These are phyloP conservation scores for Copromyces sp. DNA, from an alignment of 495 filamentous ascomycete species.

Conservation along the genomic window DNA sequence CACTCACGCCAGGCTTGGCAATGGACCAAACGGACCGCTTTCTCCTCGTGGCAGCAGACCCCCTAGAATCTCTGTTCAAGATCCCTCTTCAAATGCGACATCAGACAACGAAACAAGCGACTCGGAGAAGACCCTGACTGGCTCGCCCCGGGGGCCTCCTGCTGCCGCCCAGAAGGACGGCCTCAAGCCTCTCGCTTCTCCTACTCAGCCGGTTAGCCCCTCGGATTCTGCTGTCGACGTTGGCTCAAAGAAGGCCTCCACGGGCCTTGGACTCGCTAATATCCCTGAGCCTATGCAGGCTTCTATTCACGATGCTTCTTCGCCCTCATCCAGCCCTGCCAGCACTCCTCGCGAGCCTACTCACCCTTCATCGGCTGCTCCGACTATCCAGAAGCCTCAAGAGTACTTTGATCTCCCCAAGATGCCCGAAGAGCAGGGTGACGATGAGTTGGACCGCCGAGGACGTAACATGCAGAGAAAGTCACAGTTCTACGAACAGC, in stretches of 20 bases:
- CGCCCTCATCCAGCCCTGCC: conserved; percentile 6
- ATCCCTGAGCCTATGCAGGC: conserved; percentile 10
- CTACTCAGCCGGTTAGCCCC: conserved; percentile 11
- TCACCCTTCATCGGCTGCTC: conserved; percentile 1
- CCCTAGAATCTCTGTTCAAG: background rate
- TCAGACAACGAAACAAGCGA: background rate
- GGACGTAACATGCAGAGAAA: conserved; percentile 26
- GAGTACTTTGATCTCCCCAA: conserved; percentile 18
- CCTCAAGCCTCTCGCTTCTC: conserved; percentile 16
- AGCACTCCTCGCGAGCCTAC: conserved; percentile 5
- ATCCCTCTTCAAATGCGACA: background rate
- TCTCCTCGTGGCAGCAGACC: background rate
- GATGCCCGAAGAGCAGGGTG: conserved; percentile 5
- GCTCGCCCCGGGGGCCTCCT: conserved; percentile 16
- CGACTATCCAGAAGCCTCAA: conserved; percentile 18
- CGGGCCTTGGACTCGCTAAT: conserved; percentile 14
- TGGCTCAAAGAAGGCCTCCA: conserved; percentile 4
- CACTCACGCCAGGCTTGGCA: background rate
- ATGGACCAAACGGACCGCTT: background rate
- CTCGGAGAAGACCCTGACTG: background rate
- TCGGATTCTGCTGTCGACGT: conserved; percentile 18
- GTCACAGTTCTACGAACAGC: conserved; percentile 25
- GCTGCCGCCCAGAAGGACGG: conserved; percentile 19
- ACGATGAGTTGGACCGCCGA: conserved; percentile 13
- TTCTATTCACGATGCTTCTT: conserved; percentile 12